Conservation (phyloP, 495 filamentous ascomycete species). For the Penicillium atrosanguineum region DNA sequence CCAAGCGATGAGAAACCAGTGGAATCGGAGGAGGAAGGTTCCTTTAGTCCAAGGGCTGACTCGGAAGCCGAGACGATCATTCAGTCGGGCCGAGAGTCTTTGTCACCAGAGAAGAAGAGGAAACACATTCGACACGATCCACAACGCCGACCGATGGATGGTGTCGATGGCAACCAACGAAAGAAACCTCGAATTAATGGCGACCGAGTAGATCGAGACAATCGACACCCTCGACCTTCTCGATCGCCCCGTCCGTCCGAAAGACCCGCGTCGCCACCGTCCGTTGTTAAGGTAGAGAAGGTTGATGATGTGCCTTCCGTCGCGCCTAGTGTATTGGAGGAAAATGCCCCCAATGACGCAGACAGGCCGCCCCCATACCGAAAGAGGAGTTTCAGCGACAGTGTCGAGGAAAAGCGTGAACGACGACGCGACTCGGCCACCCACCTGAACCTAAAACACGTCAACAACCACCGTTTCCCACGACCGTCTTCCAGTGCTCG, state of each 20-base stretch:
- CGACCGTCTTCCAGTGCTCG: conserved; percentile 47
- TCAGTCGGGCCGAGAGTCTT: conserved; percentile 67
- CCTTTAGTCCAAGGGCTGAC: conserved; percentile 50
- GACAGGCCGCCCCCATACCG: conserved; percentile 27
- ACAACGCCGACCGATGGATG: conserved; percentile 26
- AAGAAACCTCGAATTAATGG: conserved; percentile 35
- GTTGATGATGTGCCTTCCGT: conserved; percentile 30
- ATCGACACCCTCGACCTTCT: conserved; percentile 20
- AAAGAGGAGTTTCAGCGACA: conserved; percentile 46
- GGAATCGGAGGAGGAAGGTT: conserved; percentile 27
- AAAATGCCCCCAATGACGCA: conserved; percentile 14
- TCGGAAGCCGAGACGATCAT: conserved; percentile 83
- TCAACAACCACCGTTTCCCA: conserved; percentile 25
- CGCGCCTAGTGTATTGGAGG: conserved; percentile 19
- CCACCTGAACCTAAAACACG: conserved; percentile 28
- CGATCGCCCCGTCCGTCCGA: conserved; percentile 27
- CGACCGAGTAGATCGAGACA: conserved; percentile 18
- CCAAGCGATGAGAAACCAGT: conserved; percentile 23
- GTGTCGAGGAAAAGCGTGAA: conserved; percentile 35
- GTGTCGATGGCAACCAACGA: conserved; percentile 52
- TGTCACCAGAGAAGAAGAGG: conserved; percentile 64
- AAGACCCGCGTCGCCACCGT: conserved; percentile 23
- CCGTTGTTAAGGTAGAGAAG: conserved; percentile 40
- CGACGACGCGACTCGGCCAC: conserved; percentile 22
- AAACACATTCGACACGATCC: conserved; percentile 68